Base-by-base conservation (phyloP, 1,284 basidiomycete species). In the Clitocybe nebularis region DNA sequence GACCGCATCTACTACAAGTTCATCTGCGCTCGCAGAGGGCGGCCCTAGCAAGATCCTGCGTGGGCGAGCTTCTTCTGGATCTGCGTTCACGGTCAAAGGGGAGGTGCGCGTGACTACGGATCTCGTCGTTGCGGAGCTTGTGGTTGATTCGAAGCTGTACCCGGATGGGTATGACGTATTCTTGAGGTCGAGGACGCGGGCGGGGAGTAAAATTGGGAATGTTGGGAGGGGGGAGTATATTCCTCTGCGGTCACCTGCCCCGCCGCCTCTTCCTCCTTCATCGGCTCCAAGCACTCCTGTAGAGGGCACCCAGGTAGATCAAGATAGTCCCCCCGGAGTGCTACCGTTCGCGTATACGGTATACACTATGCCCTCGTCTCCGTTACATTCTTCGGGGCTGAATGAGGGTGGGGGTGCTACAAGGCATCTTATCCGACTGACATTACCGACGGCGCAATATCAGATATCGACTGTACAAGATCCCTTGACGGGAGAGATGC, bases 401-500 rank as follows among this genome's bases (percentile, higher is more conserved):
- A 76, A 71, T 45, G 67, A 71, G 8, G 63, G 59, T 9, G 75
- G 77, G 46, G 68, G 69, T 36, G 76, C 81, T 5, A 74, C 81
- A 14, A 75, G 88, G 25, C 89, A 93, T 58, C 61, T 94, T 13
- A 51, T 94, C 7, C 74, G 86, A 30, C 58, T 94, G 41, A 81
- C 75, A 26, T 63, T 94, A n/a, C 91, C 91, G 2, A 92, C 89
- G 0, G 80, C 84, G 7, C 85, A 84, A 46, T 90, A 84, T 57
- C 80, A 84, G 56, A 71, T 81, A 22, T 80, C 81, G 29, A 79
- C 79, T 0, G 77, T 93, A 13, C 68, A 78, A 44, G 89, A 93
- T 64, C 92, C 91, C 5, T 64, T 93, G 50, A 91, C 85, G 1
- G 86, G 84, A 11, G 81, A 88, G 59, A 71, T 71, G 45, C 69